Percentiles rank a stretch among this genome's conserved stretches.
Evolutionary conservation across 2,329 filamentous ascomycete species (phyloP).

Genomic region (Bipolaris victoriae): DNA sequence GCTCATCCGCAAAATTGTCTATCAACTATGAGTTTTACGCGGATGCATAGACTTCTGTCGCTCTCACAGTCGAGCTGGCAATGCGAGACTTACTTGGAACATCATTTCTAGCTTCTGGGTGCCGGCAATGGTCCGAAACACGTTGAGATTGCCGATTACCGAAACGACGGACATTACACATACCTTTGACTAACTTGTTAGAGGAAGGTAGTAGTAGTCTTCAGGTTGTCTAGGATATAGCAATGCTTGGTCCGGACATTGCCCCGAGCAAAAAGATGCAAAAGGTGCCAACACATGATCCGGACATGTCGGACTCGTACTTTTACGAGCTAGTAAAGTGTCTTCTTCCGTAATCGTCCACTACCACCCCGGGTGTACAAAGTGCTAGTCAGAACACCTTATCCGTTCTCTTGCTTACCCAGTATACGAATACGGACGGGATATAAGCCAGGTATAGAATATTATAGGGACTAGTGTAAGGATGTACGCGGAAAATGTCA

Average conservation of each 20-base stretch:
- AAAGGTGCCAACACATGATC: slow-evolving; percentile 1
- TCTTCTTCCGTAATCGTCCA: slow-evolving; percentile 1
- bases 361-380: background rate
- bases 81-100: background rate
- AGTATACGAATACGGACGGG: background rate
- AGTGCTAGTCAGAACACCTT: background rate
- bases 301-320: background rate
- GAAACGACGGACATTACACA: background rate
- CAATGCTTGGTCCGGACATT: slow-evolving; percentile 1
- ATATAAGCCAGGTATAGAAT: background rate
- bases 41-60: background rate
- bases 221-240: background rate
- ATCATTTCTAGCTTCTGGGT: background rate
- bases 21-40: background rate
- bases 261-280: background rate
- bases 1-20: background rate
- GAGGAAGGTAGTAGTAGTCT: background rate
- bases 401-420: background rate
- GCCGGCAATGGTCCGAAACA: background rate
- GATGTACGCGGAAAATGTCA: background rate
- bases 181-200: background rate
- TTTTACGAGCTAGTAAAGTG: slow-evolving; percentile 2
- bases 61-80: background rate
- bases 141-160: no score
- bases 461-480: slow-evolving; percentile 1